Evolutionary conservation across 2,329 filamentous ascomycete genomes (phyloP), one percentile per base, ranked within the genome.

Genomic region (Aspergillus brasiliensis): DNA sequence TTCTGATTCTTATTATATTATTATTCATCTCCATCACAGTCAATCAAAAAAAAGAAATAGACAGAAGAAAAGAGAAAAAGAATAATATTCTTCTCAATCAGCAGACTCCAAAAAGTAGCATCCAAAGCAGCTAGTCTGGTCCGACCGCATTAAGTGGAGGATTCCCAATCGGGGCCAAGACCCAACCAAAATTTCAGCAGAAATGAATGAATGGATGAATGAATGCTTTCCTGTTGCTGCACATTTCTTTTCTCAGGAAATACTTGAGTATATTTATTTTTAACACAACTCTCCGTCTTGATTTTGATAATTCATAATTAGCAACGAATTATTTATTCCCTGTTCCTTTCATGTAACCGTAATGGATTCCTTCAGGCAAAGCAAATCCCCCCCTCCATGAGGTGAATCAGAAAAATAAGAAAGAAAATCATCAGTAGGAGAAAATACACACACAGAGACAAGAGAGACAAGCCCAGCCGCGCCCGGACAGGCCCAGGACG

Each of bases 361-460:
- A 23, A 21, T 23, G 6, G 13, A 10, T 8, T 42, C 17, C 7
- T 21, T 42, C 31, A 40, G 40, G 49, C 48, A 54, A 58, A 51
- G 57, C 42, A 44, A 54, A 51, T 7, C 27, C 15, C 17, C n/a
- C 23, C n/a, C 54, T 23, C 44, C 54, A 34, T 6, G 31, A 34
- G 31, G 31, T 34, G 31, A 34, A 34, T 13, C 31, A 55, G 31
- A 27, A 31, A 61, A 56, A 46, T 47, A 42, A 37, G 13, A 49
- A 58, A 51, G 21, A 48, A 28, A 48, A 55, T 51, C 51, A 46
- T n/a, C 28, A 51, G 51, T 44, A n/a, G 17, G 31, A 40, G 60
- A 60, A 54, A 27, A 48, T 51, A 25, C 31, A 49, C 2, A 58
- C 28, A 46, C n/a, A 53, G 40, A 51, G 37, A 58, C n/a, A 58